A percentile compares a stretch with the other conserved stretches of the same genome.
These are phyloP conservation scores for Paraphaeosphaeria sporulosa DNA, from an alignment of 2,329 filamentous ascomycete genomes.

Conservation along the genomic window DNA sequence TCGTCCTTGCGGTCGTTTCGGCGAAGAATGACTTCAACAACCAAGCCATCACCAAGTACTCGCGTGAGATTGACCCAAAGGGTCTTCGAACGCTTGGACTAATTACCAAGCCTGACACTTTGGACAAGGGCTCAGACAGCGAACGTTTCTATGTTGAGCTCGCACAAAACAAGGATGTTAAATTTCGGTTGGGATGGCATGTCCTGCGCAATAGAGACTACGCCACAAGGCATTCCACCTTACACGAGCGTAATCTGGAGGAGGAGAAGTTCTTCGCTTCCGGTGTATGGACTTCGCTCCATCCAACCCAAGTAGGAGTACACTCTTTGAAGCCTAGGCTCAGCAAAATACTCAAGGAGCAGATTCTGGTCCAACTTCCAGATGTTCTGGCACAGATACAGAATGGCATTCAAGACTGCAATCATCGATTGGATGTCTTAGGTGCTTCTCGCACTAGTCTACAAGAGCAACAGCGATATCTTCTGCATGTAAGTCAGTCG, in stretches of 20 bases:
- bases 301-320: conserved; percentile 29
- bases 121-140: conserved; percentile 48
- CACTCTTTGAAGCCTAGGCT: conserved; percentile 26
- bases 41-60: conserved; percentile 63
- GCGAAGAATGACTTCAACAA: conserved; percentile 59
- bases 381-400: conserved; percentile 38
- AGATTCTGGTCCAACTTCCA: conserved; percentile 29
- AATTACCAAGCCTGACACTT: conserved; percentile 63
- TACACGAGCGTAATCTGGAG: conserved; percentile 48
- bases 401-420: conserved; percentile 26
- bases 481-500: conserved; percentile 53
- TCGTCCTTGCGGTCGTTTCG: conserved; percentile 61
- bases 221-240: conserved; percentile 26
- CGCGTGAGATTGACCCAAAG: conserved; percentile 56
- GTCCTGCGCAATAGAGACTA: conserved; percentile 59
- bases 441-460: conserved; percentile 57
- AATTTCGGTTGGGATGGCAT: conserved; percentile 59
- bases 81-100: conserved; percentile 61
- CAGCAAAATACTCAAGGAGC: conserved; percentile 31
- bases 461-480: conserved; percentile 58
- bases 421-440: conserved; percentile 51
- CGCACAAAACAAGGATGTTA: conserved; percentile 49
- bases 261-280: conserved; percentile 46
- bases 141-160: conserved; percentile 51
- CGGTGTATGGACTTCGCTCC: conserved; percentile 48